Conservation (phyloP, 2,329 filamentous ascomycete genomes). For the Lasiodiplodia theobromae region DNA sequence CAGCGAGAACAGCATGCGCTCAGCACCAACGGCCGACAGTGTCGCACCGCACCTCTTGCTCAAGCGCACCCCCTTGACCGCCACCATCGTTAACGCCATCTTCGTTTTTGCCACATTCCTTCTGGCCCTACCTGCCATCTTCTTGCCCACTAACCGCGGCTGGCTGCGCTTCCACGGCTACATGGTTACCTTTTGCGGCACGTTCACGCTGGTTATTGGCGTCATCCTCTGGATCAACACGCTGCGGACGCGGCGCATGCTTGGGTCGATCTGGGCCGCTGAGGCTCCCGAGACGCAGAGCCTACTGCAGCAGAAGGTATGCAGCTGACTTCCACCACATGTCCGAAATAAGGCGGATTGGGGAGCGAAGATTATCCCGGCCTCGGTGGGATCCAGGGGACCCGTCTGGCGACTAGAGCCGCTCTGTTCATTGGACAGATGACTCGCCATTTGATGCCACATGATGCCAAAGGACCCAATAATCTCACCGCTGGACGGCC, state of each 20-base stretch:
- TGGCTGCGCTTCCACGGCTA: slow-evolving; percentile 76
- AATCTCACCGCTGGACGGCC: slow-evolving; percentile 17
- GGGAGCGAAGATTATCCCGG: slow-evolving; percentile 1
- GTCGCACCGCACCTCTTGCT: slow-evolving; percentile 61
- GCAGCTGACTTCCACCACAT: slow-evolving; percentile 36
- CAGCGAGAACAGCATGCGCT: slow-evolving; percentile 48
- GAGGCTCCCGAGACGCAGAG: slow-evolving; percentile 67
- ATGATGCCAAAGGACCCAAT: slow-evolving; percentile 2
- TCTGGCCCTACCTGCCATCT: slow-evolving; percentile 74
- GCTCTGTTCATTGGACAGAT: background rate
- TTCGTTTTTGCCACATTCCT: slow-evolving; percentile 72
- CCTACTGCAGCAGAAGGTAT: slow-evolving; percentile 73
- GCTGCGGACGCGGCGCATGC: slow-evolving; percentile 69
- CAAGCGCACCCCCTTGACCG: slow-evolving; percentile 61
- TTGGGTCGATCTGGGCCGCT: slow-evolving; percentile 66
- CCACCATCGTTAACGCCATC: slow-evolving; percentile 74
- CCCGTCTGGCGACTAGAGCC: background rate
- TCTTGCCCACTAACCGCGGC: slow-evolving; percentile 68
- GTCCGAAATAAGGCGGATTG: slow-evolving; percentile 15
- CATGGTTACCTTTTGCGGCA: slow-evolving; percentile 70
- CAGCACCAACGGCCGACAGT: slow-evolving; percentile 54
- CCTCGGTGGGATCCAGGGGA: background rate
- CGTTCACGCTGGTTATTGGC: slow-evolving; percentile 68
- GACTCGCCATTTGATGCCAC: slow-evolving; percentile 17
- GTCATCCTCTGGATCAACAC: slow-evolving; percentile 73